Evolutionary conservation across 2,329 filamentous ascomycete genomes (phyloP), one percentile per base, ranked within the genome.

Genomic region (Bipolaris zeicola): DNA sequence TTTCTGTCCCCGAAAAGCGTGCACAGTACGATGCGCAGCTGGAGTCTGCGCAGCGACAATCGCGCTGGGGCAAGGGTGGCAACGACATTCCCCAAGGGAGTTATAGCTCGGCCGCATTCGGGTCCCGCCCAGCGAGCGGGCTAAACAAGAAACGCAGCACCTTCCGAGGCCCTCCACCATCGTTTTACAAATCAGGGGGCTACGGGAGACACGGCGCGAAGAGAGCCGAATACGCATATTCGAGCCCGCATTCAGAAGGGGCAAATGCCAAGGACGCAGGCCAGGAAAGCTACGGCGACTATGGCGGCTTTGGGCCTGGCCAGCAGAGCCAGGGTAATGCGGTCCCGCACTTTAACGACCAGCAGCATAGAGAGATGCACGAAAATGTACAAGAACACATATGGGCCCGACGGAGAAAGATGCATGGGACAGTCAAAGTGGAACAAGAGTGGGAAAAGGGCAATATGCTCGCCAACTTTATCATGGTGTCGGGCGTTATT

Each of bases 161-260:
- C 4, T 97, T 96, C 76, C 85, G 85, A 18, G 94, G 94, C 0
- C 94, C 95, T 3, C 93, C 95, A 48, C 93, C 94, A 0, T 91
- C 87, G 62, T 98, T 97, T 79, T 97, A 92, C 76, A 84, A 88
- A 16, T 87, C 84, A 59, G 92, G 92, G 4, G 91, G 90, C 3
- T 96, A 92, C 84, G 91, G 90, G 45, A 74, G 79, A 2, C 85
- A 90, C 56, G 72, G 78, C 2, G 83, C 83, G 34, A 89, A 89
- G 77, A 76, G 87, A 36, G 76, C 77, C 51, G 81, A 81, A 34
- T 68, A 79, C 52, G 77, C 78, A 1, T 66, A 76, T 24, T 66
- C 71, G 14, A 61, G 69, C 22, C 57, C 67, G 5, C 57, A 65
- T 34, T 26, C 57, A 16, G 33, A 42, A 8, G 55, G 48, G 2